A percentile compares a stretch with the other conserved stretches of the same genome.
Evolutionary conservation across 2,329 filamentous ascomycete genomes (phyloP).

Genomic region (Aspergillus luchuensis): DNA sequence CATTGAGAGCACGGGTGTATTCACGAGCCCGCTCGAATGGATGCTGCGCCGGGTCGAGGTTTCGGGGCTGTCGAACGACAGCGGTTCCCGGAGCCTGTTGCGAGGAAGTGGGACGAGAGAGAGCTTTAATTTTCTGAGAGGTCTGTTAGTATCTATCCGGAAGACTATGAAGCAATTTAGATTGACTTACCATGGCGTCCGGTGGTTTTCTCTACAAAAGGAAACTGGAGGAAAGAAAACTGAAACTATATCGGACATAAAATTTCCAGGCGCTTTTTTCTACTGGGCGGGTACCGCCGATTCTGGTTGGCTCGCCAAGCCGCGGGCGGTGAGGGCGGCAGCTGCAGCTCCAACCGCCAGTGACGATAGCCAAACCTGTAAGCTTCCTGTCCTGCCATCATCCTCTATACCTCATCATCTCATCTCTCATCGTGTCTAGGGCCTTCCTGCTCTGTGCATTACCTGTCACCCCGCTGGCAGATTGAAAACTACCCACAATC

Average conservation of each 20-base stretch:
- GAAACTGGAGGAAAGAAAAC: not conserved
- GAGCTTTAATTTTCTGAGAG: constrained; percentile 59
- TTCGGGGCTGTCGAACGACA: constrained; percentile 49
- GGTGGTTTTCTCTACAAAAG: constrained; percentile 4
- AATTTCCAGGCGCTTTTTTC: constrained; percentile 31
- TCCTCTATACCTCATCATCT: constrained; percentile 12
- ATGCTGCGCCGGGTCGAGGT: constrained; percentile 79
- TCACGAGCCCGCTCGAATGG: constrained; percentile 89
- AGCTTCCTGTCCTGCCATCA: constrained; percentile 15
- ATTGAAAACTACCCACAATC: constrained; percentile 13
- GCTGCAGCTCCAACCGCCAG: constrained; percentile 22
- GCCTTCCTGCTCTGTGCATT: not conserved
- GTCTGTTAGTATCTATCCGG: not conserved
- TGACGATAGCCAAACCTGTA: constrained; percentile 23
- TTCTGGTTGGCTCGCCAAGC: constrained; percentile 34
- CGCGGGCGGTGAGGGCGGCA: constrained; percentile 33
- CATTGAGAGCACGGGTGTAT: constrained; percentile 76
- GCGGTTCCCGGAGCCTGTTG: constrained; percentile 51
- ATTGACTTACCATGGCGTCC: constrained; percentile 35
- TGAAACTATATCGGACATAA: constrained; percentile 21
- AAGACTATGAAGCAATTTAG: too few species aligned
- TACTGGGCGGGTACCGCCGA: constrained; percentile 21
- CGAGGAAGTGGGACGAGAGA: constrained; percentile 50
- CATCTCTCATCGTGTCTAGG: not conserved
- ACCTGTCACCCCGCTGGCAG: not conserved